phyloP scores from a whole-genome alignment of 1,139 yeast species.

The Pichia sp. region DNA sequence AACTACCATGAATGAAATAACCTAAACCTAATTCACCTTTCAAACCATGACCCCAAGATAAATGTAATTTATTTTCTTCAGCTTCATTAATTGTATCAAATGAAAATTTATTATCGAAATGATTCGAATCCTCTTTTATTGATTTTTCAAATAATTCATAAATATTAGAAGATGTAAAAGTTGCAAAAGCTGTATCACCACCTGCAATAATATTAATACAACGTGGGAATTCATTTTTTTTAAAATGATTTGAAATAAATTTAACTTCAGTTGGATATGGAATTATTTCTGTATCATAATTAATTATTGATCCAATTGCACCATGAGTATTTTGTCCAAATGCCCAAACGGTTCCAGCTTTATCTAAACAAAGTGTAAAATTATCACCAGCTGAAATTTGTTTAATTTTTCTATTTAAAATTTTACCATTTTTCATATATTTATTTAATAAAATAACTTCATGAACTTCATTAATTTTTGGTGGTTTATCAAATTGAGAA shows the following conservation, averaged over 20 bases:
- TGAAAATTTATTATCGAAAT: constrained; percentile 18
- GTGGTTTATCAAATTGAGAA: constrained; percentile 56
- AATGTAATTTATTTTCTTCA: constrained; percentile 30
- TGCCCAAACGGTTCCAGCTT: constrained; percentile 60
- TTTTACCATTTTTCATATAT: constrained; percentile 27
- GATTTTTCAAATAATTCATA: constrained; percentile 30
- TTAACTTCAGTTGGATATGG: constrained; percentile 62
- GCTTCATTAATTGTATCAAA: constrained; percentile 23
- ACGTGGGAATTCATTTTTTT: constrained; percentile 35
- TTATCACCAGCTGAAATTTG: constrained; percentile 67
- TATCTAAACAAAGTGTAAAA: constrained; percentile 66
- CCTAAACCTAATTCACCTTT: constrained; percentile 87
- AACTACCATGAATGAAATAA: constrained; percentile 61
- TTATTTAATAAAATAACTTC: constrained; percentile 34
- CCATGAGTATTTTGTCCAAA: constrained; percentile 86
- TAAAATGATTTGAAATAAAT: constrained; percentile 33
- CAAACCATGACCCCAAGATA: constrained; percentile 79
- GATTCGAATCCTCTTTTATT: constrained; percentile 13
- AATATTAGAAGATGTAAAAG: constrained; percentile 32
- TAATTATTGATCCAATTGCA: constrained; percentile 70
- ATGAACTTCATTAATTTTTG: constrained; percentile 35
- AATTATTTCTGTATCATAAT: constrained; percentile 56
- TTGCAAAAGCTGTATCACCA: constrained; percentile 59
- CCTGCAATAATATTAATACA: constrained; percentile 58
- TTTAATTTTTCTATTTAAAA: constrained; percentile 42